Evolutionary conservation across 2,329 filamentous ascomycete genomes (phyloP).

Genomic region (Westerdykella ornata): DNA sequence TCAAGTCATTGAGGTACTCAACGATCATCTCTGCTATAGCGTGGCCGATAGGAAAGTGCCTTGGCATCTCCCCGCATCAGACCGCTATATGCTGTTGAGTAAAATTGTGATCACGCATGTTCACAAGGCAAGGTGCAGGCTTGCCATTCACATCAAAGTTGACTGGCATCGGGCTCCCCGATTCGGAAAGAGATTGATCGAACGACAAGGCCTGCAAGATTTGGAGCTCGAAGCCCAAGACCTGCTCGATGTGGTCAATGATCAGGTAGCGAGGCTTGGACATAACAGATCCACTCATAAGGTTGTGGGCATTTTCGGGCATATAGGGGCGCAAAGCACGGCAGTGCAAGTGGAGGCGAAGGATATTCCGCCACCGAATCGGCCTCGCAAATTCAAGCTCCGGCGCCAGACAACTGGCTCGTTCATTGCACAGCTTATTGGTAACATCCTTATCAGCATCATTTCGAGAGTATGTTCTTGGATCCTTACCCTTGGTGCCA

Average conservation of each 20-base stretch:
- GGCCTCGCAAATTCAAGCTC: slow-evolving; percentile 35
- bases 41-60: slow-evolving; percentile 58
- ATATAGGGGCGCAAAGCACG: slow-evolving; percentile 62
- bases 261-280: slow-evolving; percentile 69
- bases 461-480: slow-evolving; percentile 72
- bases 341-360: slow-evolving; percentile 44
- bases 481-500: slow-evolving; percentile 59
- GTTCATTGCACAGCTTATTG: slow-evolving; percentile 64
- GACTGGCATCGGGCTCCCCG: slow-evolving; percentile 64
- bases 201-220: slow-evolving; percentile 66
- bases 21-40: slow-evolving; percentile 58
- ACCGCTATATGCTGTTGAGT: slow-evolving; percentile 72
- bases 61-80: slow-evolving; percentile 80
- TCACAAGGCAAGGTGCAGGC: slow-evolving; percentile 84
- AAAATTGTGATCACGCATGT: slow-evolving; percentile 93
- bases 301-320: slow-evolving; percentile 72
- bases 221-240: slow-evolving; percentile 65
- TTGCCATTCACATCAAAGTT: slow-evolving; percentile 81
- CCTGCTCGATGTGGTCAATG: slow-evolving; percentile 66
- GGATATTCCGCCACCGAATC: slow-evolving; percentile 34
- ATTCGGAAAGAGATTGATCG: slow-evolving; percentile 45
- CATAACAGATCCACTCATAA: slow-evolving; percentile 67
- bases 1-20: slow-evolving; percentile 69
- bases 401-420: slow-evolving; percentile 56
- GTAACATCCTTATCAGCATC: slow-evolving; percentile 69